Evolutionary conservation across 257 asterid species (phyloP).

Genomic region (Eustoma russellianum): DNA sequence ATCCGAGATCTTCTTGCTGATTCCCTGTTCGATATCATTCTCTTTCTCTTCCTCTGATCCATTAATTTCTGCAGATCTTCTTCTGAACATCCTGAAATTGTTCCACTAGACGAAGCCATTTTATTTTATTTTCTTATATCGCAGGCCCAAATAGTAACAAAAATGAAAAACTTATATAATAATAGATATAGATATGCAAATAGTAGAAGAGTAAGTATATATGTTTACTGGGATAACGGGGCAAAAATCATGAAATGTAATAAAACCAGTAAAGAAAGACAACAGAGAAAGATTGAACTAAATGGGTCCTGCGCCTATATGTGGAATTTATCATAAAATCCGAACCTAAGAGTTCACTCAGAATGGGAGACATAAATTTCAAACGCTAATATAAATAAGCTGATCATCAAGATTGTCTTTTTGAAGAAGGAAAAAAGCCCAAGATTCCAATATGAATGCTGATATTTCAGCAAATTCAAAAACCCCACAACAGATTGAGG

Average conservation of each 20-base stretch:
- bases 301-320: conserved; percentile 77
- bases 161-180: neutral
- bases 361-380: conserved; percentile 89
- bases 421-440: neutral
- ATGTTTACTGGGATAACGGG: neutral
- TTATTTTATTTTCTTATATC: neutral
- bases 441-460: neutral
- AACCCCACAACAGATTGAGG: conserved; percentile 1
- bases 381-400: conserved; percentile 27
- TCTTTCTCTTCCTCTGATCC: conserved; percentile 68
- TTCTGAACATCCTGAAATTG: conserved; percentile 64
- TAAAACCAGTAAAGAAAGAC: conserved; percentile 98
- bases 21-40: conserved; percentile 92
- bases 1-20: conserved; percentile 92
- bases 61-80: conserved; percentile 49
- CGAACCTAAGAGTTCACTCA: conserved; percentile 70
- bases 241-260: conserved; percentile 67
- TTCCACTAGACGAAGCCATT: conserved; percentile 63
- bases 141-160: conserved; percentile 35
- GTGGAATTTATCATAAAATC: conserved; percentile 96
- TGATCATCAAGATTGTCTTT: conserved; percentile 33
- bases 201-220: neutral
- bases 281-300: conserved; percentile 94
- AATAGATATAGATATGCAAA: neutral
- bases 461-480: neutral